Percentiles rank a stretch among this genome's conserved stretches.
Evolutionary conservation across 371 early-diverging fungal genomes (phyloP).

Genomic region (Mucor piriformis): DNA sequence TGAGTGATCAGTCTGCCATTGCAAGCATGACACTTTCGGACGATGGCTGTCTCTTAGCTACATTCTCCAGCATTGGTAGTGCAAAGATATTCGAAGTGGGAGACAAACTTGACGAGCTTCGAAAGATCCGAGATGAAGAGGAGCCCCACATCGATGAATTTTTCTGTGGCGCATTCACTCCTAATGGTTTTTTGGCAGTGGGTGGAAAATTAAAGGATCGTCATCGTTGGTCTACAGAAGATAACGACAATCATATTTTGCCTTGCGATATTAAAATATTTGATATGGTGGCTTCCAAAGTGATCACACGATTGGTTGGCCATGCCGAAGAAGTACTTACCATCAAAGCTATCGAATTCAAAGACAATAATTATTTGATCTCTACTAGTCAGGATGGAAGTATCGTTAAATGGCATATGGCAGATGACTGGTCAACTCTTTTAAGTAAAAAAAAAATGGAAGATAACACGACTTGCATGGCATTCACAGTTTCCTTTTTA

Average conservation of each 20-base stretch:
- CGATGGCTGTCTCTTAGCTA: constrained; percentile 82
- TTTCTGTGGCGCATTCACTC: constrained; percentile 78
- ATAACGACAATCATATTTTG: constrained; percentile 89
- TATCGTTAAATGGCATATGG: constrained; percentile 85
- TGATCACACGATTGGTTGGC: constrained; percentile 70
- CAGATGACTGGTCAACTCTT: constrained; percentile 70
- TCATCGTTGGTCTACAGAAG: constrained; percentile 80
- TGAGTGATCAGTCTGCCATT: constrained; percentile 63
- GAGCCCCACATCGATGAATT: constrained; percentile 90
- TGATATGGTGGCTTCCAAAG: constrained; percentile 72
- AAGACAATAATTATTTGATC: constrained; percentile 77
- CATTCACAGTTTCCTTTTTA: constrained; percentile 87
- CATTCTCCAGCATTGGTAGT: constrained; percentile 79
- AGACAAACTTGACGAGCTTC: constrained; percentile 61
- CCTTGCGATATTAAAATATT: constrained; percentile 90
- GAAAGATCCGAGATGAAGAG: constrained; percentile 71
- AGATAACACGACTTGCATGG: constrained; percentile 91
- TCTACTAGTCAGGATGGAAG: constrained; percentile 93
- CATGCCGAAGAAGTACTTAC: constrained; percentile 87
- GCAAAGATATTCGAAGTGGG: constrained; percentile 80
- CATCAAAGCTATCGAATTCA: constrained; percentile 73
- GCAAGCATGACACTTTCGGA: constrained; percentile 79
- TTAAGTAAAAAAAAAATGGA: constrained; percentile 62
- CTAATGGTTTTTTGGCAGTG: constrained; percentile 38
- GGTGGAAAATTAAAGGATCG: constrained; percentile 77